These are phyloP conservation scores for Melaleuca alternifolia DNA, from an alignment of 345 rosid genomes.

Conservation along the genomic window DNA sequence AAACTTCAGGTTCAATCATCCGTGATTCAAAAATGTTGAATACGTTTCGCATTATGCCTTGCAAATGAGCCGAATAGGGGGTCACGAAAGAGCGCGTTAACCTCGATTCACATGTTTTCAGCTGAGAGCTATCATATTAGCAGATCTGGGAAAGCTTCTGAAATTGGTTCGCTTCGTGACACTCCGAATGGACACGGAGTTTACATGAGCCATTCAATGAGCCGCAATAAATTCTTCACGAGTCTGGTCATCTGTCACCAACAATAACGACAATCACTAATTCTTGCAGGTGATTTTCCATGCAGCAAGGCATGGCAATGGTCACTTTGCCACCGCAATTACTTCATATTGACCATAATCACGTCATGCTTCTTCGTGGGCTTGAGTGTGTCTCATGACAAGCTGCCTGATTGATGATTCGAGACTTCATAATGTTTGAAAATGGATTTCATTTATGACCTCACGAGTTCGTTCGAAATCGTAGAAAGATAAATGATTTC, in stretches of 20 bases:
- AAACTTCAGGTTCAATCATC: background rate
- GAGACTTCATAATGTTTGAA: background rate
- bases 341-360: background rate
- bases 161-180: background rate
- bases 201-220: background rate
- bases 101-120: background rate
- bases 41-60: background rate
- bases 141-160: background rate
- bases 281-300: background rate
- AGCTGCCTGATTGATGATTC: background rate
- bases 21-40: background rate
- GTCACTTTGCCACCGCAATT: background rate
- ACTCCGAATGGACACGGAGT: background rate
- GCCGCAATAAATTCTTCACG: background rate
- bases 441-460: background rate
- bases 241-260: background rate
- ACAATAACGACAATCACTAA: background rate
- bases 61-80: background rate
- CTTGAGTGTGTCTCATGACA: background rate
- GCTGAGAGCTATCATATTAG: background rate
- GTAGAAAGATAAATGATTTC: background rate
- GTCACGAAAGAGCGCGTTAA: background rate
- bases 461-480: background rate
- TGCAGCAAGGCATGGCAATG: background rate
- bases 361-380: background rate